Base-by-base conservation (phyloP, 2,329 filamentous ascomycete genomes). In the Stachybotrys chlorohalonatus region DNA sequence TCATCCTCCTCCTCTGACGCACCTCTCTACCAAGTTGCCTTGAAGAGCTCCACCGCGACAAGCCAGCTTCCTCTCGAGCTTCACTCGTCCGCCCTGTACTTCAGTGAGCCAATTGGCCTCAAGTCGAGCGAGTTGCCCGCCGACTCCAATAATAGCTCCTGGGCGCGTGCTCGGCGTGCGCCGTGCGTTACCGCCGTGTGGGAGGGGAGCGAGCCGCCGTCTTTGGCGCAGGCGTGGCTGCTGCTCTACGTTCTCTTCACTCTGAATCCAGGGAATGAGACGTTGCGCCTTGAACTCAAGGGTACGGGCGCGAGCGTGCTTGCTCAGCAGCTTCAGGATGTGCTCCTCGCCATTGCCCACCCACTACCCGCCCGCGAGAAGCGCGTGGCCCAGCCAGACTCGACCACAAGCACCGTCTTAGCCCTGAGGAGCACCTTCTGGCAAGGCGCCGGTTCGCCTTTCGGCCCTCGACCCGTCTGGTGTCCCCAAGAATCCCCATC, bases 381-480 rank as follows among this genome's bases (percentile, higher is more conserved):
- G 63, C 55, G 62, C 16, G 9, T 32, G 9, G 11, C 31, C 36
- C 52, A 56, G 1, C 55, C 55, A 7, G 61, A 60, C 56, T 55
- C 61, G 50, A 65, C 66, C 50, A 65, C 63, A 30, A 67, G 70
- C 52, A 69, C 66, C 58, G 65, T 71, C 9, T 63, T 82, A 51
- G 64, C 78, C 53, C 72, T 79, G 55, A 75, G 78, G 58, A 74
- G 73, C 66, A 75, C 83, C 39, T 87, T 88, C 73, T 88, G 85
- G 84, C 85, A 87, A 63, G 85, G 85, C 49, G 85, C 85, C 32
- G 84, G 79, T 16, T 86, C 84, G 1, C 85, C 85, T 7, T 79
- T 86, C 55, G 85, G 85, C 11, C 73, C 83, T 49, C 83, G 83
- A 24, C 77, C 84, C 2, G 76, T 78, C 56, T 87, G 85, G 85